phyloP scores from a whole-genome alignment of 495 filamentous ascomycete species.

The Acidomyces sp. region DNA sequence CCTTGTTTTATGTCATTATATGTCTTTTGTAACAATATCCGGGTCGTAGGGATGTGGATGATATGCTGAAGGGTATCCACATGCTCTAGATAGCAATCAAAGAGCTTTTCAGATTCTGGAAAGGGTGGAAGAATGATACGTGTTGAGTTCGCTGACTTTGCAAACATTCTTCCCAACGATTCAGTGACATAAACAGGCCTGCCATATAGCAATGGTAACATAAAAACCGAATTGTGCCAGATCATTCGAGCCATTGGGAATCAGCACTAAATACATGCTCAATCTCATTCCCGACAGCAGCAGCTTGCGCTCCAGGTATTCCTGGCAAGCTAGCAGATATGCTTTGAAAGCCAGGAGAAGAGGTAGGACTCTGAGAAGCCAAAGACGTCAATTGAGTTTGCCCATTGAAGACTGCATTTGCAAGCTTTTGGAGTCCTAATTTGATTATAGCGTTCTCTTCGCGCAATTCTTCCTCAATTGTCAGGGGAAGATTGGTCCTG shows the following conservation, averaged over 20 bases:
- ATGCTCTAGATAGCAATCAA: conserved; percentile 3
- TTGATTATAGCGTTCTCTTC: conserved; percentile 6
- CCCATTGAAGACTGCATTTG: conserved; percentile 5
- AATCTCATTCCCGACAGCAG: neutral
- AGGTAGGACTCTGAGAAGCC: neutral
- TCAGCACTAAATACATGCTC: neutral
- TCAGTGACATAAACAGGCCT: too few relatives aligned
- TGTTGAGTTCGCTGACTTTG: neutral
- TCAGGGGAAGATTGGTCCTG: conserved; percentile 23
- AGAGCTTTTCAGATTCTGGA: neutral
- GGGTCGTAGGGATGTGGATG: conserved; percentile 7
- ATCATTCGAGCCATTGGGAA: conserved; percentile 2
- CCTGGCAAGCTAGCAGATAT: neutral
- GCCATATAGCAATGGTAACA: neutral
- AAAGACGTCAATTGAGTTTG: neutral
- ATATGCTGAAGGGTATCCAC: conserved; percentile 14
- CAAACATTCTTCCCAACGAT: neutral
- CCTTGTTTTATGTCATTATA: neutral
- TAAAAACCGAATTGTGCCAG: neutral
- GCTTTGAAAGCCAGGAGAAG: neutral
- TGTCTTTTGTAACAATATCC: neutral
- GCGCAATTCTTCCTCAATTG: conserved; percentile 31
- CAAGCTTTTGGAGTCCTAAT: conserved; percentile 4
- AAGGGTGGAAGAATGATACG: conserved; percentile 1
- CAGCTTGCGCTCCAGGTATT: neutral